Evolutionary conservation across 2,329 filamentous ascomycete species (phyloP).

Genomic region (Fonsecaea pugnacius): DNA sequence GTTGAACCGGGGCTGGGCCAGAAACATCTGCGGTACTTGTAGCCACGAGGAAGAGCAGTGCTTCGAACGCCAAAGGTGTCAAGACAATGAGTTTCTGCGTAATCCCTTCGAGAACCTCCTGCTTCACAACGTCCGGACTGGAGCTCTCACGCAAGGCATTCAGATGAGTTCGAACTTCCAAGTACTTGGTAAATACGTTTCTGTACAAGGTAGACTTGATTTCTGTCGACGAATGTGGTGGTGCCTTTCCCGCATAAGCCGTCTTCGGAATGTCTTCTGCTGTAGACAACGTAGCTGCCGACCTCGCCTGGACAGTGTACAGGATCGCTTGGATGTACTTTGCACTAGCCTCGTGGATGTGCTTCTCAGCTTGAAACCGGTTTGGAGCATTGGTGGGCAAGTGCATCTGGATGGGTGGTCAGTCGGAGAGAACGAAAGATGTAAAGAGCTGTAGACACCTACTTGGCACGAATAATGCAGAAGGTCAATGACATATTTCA

Average conservation of each 20-base stretch:
- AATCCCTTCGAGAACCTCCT: slow-evolving; percentile 9
- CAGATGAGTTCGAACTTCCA: slow-evolving; percentile 1
- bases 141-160: not conserved
- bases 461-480: slow-evolving; percentile 32
- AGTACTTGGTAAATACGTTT: slow-evolving; percentile 30
- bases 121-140: not conserved
- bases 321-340: slow-evolving; percentile 31
- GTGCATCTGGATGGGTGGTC: slow-evolving; percentile 12
- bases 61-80: slow-evolving; percentile 36
- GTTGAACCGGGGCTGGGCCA: slow-evolving; percentile 34
- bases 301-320: slow-evolving; percentile 31
- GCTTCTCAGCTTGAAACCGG: slow-evolving; percentile 8
- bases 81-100: slow-evolving; percentile 25
- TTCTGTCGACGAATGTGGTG: slow-evolving; percentile 19
- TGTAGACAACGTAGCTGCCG: slow-evolving; percentile 17
- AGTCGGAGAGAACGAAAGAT: not conserved
- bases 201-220: slow-evolving; percentile 29
- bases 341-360: slow-evolving; percentile 12
- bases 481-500: slow-evolving; percentile 32
- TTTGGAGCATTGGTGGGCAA: slow-evolving; percentile 6
- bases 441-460: not conserved
- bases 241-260: slow-evolving; percentile 26
- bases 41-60: slow-evolving; percentile 29
- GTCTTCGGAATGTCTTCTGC: slow-evolving; percentile 34
- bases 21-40: not conserved